Evolutionary conservation across 768 basidiomycete species (phyloP).

Genomic region (Lanmaoa pseudosensibilis): DNA sequence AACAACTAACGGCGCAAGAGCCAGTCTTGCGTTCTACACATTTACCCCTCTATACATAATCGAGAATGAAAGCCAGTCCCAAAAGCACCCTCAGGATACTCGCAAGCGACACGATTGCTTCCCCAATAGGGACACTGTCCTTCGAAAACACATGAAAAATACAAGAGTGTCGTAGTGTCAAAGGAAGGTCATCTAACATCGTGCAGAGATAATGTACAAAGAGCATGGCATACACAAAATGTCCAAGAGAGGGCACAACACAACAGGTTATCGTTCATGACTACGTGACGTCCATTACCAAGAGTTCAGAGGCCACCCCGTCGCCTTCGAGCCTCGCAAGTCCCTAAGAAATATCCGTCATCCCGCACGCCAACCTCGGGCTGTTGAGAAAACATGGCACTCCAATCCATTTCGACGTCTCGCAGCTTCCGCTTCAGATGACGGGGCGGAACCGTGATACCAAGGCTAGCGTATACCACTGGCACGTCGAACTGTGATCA

Average conservation of each 20-base stretch:
- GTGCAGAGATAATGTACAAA: neutral
- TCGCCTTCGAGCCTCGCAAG: neutral
- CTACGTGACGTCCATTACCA: neutral
- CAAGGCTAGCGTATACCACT: neutral
- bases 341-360: neutral
- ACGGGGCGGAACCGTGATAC: conserved; percentile 6
- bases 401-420: conserved; percentile 8
- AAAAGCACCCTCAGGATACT: too few species aligned
- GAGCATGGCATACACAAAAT: neutral
- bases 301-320: neutral
- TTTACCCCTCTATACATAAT: too few species aligned
- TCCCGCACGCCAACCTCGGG: neutral
- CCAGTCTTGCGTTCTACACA: too few species aligned
- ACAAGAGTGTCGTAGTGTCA: neutral
- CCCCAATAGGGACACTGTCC: neutral
- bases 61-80: too few species aligned
- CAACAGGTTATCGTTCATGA: neutral
- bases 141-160: neutral
- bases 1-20: too few species aligned
- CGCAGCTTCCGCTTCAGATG: conserved; percentile 19
- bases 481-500: neutral
- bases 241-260: neutral
- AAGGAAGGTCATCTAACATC: neutral
- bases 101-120: too few species aligned
- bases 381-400: too few species aligned